Percentiles rank a stretch among this genome's conserved stretches.
Conservation (phyloP, 2,329 filamentous ascomycete species). For the Ascochyta viciae-villosae region DNA sequence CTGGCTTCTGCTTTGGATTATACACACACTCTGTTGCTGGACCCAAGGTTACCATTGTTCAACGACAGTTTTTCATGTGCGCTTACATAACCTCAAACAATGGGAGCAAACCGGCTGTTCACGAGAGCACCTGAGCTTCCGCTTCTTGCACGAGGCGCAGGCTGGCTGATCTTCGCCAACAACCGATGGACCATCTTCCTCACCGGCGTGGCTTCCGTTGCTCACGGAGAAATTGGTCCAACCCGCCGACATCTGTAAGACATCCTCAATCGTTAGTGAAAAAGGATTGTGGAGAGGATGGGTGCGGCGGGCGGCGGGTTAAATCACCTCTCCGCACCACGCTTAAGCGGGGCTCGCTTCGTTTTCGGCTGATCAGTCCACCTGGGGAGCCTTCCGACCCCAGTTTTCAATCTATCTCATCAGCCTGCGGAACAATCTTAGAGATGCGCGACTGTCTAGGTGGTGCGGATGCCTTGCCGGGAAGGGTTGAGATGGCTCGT, state of each 20-base stretch:
- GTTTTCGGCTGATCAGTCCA: conserved; percentile 27
- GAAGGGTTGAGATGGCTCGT: background rate
- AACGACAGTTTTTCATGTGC: background rate
- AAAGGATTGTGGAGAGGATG: conserved; percentile 29
- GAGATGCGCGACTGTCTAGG: conserved; percentile 11
- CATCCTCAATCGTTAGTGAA: conserved; percentile 27
- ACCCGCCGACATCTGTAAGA: conserved; percentile 40
- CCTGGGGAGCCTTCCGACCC: conserved; percentile 8
- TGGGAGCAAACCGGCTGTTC: conserved; percentile 43
- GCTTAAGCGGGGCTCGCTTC: conserved; percentile 30
- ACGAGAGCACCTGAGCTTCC: conserved; percentile 42
- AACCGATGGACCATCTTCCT: conserved; percentile 33
- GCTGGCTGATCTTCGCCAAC: conserved; percentile 41
- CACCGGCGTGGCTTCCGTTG: conserved; percentile 31
- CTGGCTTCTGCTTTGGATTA: conserved; percentile 44
- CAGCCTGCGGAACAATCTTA: background rate
- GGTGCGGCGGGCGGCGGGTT: conserved; percentile 34
- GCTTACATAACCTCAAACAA: conserved; percentile 43
- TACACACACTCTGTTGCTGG: conserved; percentile 41
- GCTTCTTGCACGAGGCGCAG: conserved; percentile 42
- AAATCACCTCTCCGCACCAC: conserved; percentile 35
- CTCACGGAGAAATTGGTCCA: conserved; percentile 45
- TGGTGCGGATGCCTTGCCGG: conserved; percentile 15
- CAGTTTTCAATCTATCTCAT: conserved; percentile 8
- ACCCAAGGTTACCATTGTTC: conserved; percentile 17